Percentiles rank a stretch among this genome's conserved stretches.
phyloP scores from a whole-genome alignment of 495 filamentous ascomycete genomes.

The Podospora anserina region DNA sequence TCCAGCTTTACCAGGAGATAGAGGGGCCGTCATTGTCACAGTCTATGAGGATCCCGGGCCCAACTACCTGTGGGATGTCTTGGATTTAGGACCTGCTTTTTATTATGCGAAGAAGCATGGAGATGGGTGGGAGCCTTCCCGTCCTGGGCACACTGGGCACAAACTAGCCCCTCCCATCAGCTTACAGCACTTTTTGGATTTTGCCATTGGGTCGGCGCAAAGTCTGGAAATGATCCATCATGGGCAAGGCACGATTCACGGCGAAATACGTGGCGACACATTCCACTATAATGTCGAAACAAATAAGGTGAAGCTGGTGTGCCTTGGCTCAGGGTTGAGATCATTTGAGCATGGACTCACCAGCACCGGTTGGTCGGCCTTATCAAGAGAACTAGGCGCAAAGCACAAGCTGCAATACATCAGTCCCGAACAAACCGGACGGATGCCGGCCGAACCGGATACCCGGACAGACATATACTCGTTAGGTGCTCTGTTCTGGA shows the following conservation, averaged over 20 bases:
- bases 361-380: constrained; percentile 75
- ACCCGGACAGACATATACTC: constrained; percentile 88
- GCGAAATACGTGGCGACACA: constrained; percentile 81
- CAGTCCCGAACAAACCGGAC: constrained; percentile 86
- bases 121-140: constrained; percentile 42
- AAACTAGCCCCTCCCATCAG: constrained; percentile 59
- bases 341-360: constrained; percentile 86
- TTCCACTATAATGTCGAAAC: constrained; percentile 74
- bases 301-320: constrained; percentile 70
- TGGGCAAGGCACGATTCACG: constrained; percentile 75
- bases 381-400: constrained; percentile 74
- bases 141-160: constrained; percentile 29
- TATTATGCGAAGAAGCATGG: constrained; percentile 53
- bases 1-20: constrained; percentile 59
- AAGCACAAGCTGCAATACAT: constrained; percentile 84
- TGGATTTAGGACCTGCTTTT: constrained; percentile 75
- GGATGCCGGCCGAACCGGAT: constrained; percentile 85
- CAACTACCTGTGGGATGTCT: constrained; percentile 65
- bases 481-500: constrained; percentile 82
- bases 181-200: constrained; percentile 74
- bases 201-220: constrained; percentile 80
- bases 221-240: constrained; percentile 85
- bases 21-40: constrained; percentile 62
- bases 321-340: constrained; percentile 76
- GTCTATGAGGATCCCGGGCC: constrained; percentile 76